Evolutionary conservation across 495 filamentous ascomycete genomes (phyloP).

Genomic region (Xylaria longipes): DNA sequence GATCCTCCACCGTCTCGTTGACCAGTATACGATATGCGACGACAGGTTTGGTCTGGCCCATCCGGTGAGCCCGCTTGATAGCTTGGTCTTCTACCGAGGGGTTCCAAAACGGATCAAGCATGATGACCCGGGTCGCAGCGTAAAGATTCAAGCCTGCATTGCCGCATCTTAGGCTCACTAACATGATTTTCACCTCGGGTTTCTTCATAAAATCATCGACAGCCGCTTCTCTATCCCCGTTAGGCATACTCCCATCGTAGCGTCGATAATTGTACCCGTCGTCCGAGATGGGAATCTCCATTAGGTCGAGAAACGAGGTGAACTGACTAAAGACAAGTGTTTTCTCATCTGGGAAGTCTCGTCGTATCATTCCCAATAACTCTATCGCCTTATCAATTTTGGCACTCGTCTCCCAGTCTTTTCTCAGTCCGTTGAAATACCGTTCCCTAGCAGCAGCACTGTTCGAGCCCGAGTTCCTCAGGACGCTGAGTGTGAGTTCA

Average conservation of each 20-base stretch:
- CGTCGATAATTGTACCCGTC: slow-evolving; percentile 69
- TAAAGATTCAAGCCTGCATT: slow-evolving; percentile 91
- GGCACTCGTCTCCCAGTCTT: slow-evolving; percentile 69
- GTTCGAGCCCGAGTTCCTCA: slow-evolving; percentile 66
- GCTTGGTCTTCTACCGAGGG: slow-evolving; percentile 95
- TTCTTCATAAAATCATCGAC: slow-evolving; percentile 76
- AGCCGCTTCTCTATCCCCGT: slow-evolving; percentile 69
- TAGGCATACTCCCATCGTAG: slow-evolving; percentile 87
- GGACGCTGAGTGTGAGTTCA: slow-evolving; percentile 59
- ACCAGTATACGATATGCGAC: slow-evolving; percentile 83
- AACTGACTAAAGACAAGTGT: slow-evolving; percentile 95
- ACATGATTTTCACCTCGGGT: slow-evolving; percentile 71
- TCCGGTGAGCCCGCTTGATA: slow-evolving; percentile 89
- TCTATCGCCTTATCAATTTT: slow-evolving; percentile 79
- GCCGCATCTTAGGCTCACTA: slow-evolving; percentile 88
- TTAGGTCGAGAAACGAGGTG: slow-evolving; percentile 88
- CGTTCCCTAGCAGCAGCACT: slow-evolving; percentile 63
- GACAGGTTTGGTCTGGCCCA: slow-evolving; percentile 80
- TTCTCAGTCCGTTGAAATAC: slow-evolving; percentile 66
- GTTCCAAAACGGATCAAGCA: slow-evolving; percentile 97
- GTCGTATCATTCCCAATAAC: slow-evolving; percentile 53
- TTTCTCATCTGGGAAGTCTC: slow-evolving; percentile 64
- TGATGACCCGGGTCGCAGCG: slow-evolving; percentile 85
- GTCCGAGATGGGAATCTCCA: slow-evolving; percentile 83
- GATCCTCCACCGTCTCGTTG: slow-evolving; percentile 83